Conservation (phyloP, 306 rosid species). For the Cicer chorassanicum region DNA sequence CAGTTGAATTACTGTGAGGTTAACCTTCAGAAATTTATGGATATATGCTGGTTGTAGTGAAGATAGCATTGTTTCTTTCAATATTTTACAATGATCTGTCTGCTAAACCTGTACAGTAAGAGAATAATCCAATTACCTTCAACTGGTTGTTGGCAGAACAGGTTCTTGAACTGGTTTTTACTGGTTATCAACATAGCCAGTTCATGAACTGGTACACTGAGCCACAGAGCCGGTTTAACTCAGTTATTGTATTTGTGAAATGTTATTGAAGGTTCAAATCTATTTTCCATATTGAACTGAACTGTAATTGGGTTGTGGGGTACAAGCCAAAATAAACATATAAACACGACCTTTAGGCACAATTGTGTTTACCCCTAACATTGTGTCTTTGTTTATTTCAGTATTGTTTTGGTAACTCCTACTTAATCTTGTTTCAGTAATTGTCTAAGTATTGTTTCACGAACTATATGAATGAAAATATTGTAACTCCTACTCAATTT, state of each 20-base stretch:
- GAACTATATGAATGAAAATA: background rate
- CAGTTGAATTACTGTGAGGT: too few species aligned
- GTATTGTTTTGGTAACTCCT: too few species aligned
- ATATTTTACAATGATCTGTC: too few species aligned
- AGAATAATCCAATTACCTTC: background rate
- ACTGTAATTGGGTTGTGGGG: background rate
- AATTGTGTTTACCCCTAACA: background rate
- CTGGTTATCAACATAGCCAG: background rate
- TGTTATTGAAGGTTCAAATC: background rate
- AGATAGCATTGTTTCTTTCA: too few species aligned
- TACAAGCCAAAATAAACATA: background rate
- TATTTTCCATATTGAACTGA: background rate
- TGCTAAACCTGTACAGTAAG: background rate
- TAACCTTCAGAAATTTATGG: too few species aligned
- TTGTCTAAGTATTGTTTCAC: too few species aligned
- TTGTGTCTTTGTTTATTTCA: background rate
- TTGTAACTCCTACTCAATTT: constrained; percentile 5
- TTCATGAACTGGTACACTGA: background rate
- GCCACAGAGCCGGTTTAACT: background rate
- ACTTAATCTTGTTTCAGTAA: too few species aligned
- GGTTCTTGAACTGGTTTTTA: background rate
- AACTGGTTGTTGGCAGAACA: background rate
- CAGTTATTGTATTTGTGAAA: background rate
- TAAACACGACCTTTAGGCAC: background rate
- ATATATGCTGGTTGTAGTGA: too few species aligned